Conservation (phyloP, 2,329 filamentous ascomycete genomes). For the Aspergillus floridensis region DNA sequence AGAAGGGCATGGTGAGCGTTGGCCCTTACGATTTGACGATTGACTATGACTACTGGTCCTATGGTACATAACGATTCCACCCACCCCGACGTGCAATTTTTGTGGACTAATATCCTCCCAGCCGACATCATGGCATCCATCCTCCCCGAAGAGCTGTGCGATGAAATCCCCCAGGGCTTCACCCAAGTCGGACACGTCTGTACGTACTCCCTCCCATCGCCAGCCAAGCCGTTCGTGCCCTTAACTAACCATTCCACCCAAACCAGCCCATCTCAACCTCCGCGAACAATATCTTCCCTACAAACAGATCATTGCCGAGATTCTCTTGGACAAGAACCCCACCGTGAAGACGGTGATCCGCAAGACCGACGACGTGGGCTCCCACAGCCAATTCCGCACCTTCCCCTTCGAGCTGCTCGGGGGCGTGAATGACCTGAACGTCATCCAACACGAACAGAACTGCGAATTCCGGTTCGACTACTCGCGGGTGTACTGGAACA, state of each 20-base stretch:
- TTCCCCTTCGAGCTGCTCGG: slow-evolving; percentile 89
- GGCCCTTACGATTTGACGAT: slow-evolving; percentile 73
- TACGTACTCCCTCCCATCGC: slow-evolving; percentile 40
- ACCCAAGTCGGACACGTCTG: slow-evolving; percentile 84
- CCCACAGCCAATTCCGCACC: slow-evolving; percentile 81
- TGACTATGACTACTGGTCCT: slow-evolving; percentile 83
- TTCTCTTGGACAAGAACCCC: slow-evolving; percentile 86
- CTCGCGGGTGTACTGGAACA: slow-evolving; percentile 97
- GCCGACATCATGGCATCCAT: slow-evolving; percentile 81
- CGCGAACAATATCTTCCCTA: slow-evolving; percentile 79
- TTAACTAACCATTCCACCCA: slow-evolving; percentile 10
- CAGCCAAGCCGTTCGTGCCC: not conserved
- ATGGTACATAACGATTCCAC: slow-evolving; percentile 54
- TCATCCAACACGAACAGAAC: slow-evolving; percentile 75
- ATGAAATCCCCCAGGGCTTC: slow-evolving; percentile 81
- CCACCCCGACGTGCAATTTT: not conserved
- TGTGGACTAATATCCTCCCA: slow-evolving; percentile 32
- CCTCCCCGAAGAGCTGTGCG: slow-evolving; percentile 73
- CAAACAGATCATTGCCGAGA: slow-evolving; percentile 78
- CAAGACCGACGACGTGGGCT: slow-evolving; percentile 86
- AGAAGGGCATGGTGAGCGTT: slow-evolving; percentile 66
- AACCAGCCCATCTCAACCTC: slow-evolving; percentile 81
- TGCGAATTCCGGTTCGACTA: slow-evolving; percentile 94
- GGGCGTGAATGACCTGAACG: slow-evolving; percentile 77
- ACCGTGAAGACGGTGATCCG: slow-evolving; percentile 87